Evolutionary conservation across 306 rosid species (phyloP).

Genomic region (Cicer bijugum): DNA sequence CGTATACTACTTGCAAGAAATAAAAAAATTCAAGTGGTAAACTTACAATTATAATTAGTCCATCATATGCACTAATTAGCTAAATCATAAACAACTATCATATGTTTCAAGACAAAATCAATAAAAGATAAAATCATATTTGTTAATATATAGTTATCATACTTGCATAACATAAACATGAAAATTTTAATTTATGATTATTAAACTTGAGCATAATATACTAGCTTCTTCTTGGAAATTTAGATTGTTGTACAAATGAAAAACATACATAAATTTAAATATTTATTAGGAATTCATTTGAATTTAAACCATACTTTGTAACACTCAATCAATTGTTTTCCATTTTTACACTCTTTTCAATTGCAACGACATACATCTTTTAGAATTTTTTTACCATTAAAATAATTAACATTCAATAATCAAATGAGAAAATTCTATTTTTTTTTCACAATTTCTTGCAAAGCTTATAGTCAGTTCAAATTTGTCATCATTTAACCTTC

Average conservation of each 20-base stretch:
- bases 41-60: slow-evolving; percentile 88
- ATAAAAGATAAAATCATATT: slow-evolving; percentile 35
- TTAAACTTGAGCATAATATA: slow-evolving; percentile 2
- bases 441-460: slow-evolving; percentile 21
- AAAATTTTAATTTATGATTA: slow-evolving; percentile 3
- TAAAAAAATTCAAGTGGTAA: slow-evolving; percentile 23
- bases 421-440: not conserved
- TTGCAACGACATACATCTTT: not conserved
- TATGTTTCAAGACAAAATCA: slow-evolving; percentile 89
- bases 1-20: slow-evolving; percentile 16
- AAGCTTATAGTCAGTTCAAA: slow-evolving; percentile 12
- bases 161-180: slow-evolving; percentile 1
- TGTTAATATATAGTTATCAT: not conserved
- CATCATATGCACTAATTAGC: slow-evolving; percentile 83
- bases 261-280: not conserved
- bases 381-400: slow-evolving; percentile 18
- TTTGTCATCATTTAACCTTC: slow-evolving; percentile 69
- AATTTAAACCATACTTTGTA: not conserved
- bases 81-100: slow-evolving; percentile 81
- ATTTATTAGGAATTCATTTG: slow-evolving; percentile 11
- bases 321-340: slow-evolving; percentile 13
- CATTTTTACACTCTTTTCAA: not conserved
- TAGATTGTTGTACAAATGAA: not conserved
- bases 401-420: slow-evolving; percentile 23
- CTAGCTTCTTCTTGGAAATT: not conserved